Evolutionary conservation across 139 green algal genomes (phyloP).

Genomic region (Chlorella sp.): DNA sequence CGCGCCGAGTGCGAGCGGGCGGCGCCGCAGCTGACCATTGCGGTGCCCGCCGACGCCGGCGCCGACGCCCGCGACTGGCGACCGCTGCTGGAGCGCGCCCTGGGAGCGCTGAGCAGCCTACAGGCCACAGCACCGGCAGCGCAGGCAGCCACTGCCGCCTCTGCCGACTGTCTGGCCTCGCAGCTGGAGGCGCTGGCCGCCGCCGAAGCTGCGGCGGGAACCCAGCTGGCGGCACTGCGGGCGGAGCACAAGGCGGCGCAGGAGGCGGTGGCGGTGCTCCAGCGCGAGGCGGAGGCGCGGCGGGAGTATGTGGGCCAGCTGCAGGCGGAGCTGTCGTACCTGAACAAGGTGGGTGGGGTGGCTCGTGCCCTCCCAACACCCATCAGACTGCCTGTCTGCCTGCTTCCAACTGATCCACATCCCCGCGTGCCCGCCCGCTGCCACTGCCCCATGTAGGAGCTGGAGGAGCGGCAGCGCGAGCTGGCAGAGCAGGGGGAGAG

Average conservation of each 20-base stretch:
- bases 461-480: slow-evolving; percentile 69
- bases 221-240: background rate
- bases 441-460: slow-evolving; percentile 41
- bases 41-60: background rate
- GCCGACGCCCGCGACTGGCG: slow-evolving; percentile 10
- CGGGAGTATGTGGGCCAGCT: slow-evolving; percentile 16
- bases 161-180: background rate
- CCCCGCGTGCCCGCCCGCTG: background rate
- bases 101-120: background rate
- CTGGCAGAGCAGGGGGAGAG: slow-evolving; percentile 81
- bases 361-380: background rate
- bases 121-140: background rate
- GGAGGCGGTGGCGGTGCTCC: background rate
- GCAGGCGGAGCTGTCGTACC: slow-evolving; percentile 24
- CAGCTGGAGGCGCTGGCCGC: background rate
- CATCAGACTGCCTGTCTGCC: background rate
- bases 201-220: background rate
- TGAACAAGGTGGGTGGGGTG: slow-evolving; percentile 41
- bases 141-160: background rate
- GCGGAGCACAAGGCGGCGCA: background rate
- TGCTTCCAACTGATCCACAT: background rate
- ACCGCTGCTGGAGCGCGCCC: slow-evolving; percentile 1
- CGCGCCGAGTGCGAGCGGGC: slow-evolving; percentile 17
- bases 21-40: slow-evolving; percentile 7
- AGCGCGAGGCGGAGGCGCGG: background rate